These are phyloP conservation scores for Trifolium repens DNA, from an alignment of 306 rosid species.

Conservation along the genomic window DNA sequence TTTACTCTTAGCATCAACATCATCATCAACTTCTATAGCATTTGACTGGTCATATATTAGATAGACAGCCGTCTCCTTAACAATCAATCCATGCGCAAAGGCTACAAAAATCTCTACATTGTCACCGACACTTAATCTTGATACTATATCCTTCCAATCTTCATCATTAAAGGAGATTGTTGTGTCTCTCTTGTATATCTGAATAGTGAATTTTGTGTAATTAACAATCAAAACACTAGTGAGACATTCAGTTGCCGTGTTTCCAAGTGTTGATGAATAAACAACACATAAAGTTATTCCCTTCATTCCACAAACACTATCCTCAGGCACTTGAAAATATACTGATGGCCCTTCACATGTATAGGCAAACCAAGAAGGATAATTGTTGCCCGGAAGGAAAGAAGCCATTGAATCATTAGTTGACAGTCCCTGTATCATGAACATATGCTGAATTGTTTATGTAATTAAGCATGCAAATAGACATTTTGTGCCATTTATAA, in stretches of 20 bases:
- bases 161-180: constrained; percentile 28
- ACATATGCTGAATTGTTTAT: too few species aligned
- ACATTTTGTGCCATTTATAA: too few species aligned
- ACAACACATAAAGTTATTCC: constrained; percentile 37
- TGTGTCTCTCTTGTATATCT: constrained; percentile 28
- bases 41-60: background rate
- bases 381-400: constrained; percentile 24
- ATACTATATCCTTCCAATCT: constrained; percentile 34
- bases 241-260: constrained; percentile 3
- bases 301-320: background rate
- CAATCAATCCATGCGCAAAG: background rate
- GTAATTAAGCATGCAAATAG: too few species aligned
- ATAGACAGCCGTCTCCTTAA: constrained; percentile 18
- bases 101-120: constrained; percentile 21
- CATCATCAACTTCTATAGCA: background rate
- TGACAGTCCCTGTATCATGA: constrained; percentile 22
- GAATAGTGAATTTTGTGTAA: constrained; percentile 31
- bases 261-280: constrained; percentile 20
- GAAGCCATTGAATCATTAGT: background rate
- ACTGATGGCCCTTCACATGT: background rate
- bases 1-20: too few species aligned
- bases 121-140: constrained; percentile 29
- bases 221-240: constrained; percentile 11
- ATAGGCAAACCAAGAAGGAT: constrained; percentile 35
- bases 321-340: constrained; percentile 18